Evolutionary conservation across 495 filamentous ascomycete species (phyloP), one percentile per base, ranked within the genome.

Genomic region (Lindgomyces ingoldianus): DNA sequence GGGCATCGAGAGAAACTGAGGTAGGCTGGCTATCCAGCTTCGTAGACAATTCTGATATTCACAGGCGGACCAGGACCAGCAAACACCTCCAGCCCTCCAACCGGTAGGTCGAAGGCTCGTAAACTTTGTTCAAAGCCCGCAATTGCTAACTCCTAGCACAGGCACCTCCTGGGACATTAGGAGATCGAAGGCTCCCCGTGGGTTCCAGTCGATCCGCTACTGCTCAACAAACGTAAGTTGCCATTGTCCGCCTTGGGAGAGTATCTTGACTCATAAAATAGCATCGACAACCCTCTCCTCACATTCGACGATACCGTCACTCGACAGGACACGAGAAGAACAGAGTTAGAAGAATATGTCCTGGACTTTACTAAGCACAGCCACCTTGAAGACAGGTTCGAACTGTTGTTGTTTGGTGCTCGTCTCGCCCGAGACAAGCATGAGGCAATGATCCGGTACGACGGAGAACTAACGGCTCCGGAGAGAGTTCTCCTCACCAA

Each of bases 401-500:
- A 60, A 18, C 29, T 60, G 24, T 19, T 60, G 10, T 8, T 60
- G 1, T 60, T 60, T 25, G 57, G 57, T 12, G 57, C 57, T 42
- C 57, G 57, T 8, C 45, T 60, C 3, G 57, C 57, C 10, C 24
- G 57, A n/a, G 57, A 60, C 21, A 60, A 60, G 47, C 47, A 60
- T 42, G 57, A 60, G 44, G 57, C 57, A 9, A 10, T 60, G 45
- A 60, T 11, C 29, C 22, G 57, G 27, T 60, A 60, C 30, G 42
- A 52, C 21, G 47, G 10, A 16, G 57, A 60, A 47, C 12, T 60
- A 27, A 60, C 57, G 8, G 47, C 4, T 22, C 57, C 18, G 22
- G 57, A 60, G 27, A 42, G 41, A 41, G 30, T 6, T 3, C 29
- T 60, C 26, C 19, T 60, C 25, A 2, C 18, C 8, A 22, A 41